Evolutionary conservation across 2,329 filamentous ascomycete species (phyloP).

Genomic region (Dendrostoma leiphaemia): DNA sequence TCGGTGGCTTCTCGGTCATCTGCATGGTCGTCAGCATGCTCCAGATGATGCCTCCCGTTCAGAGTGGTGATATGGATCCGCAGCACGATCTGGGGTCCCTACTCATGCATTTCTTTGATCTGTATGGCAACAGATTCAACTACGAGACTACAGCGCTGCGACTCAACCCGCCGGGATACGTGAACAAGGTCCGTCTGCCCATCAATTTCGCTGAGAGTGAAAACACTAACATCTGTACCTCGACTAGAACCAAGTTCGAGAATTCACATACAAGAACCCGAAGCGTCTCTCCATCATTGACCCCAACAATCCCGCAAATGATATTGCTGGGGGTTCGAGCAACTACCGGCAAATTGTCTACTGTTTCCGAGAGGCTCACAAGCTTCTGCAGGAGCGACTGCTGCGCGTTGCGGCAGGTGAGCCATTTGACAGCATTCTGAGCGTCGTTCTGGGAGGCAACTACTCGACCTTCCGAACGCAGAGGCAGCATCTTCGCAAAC

Average conservation of each 20-base stretch:
- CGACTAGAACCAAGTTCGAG: conserved; percentile 40
- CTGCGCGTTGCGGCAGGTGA: conserved; percentile 36
- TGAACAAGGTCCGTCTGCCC: conserved; percentile 71
- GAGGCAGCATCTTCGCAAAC: conserved; percentile 57
- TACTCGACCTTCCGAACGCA: conserved; percentile 73
- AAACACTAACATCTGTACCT: not conserved
- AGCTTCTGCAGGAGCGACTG: conserved; percentile 58
- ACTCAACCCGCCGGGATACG: conserved; percentile 70
- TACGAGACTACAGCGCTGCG: conserved; percentile 68
- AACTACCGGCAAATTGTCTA: conserved; percentile 66
- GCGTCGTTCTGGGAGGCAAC: conserved; percentile 71
- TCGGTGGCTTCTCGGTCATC: conserved; percentile 92
- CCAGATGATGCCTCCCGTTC: conserved; percentile 72
- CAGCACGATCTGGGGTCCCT: conserved; percentile 74
- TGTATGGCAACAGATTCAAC: conserved; percentile 84
- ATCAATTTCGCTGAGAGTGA: not conserved
- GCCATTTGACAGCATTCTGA: conserved; percentile 58
- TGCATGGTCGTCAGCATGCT: conserved; percentile 90
- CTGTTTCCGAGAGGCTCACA: conserved; percentile 67
- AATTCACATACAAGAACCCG: conserved; percentile 55
- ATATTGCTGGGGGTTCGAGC: conserved; percentile 83
- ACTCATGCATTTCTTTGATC: conserved; percentile 82
- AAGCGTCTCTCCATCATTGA: conserved; percentile 85
- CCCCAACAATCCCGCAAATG: conserved; percentile 80
- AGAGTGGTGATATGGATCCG: conserved; percentile 56